Evolutionary conservation across 2,329 filamentous ascomycete genomes (phyloP).

Genomic region (Aspergillus vadensis): DNA sequence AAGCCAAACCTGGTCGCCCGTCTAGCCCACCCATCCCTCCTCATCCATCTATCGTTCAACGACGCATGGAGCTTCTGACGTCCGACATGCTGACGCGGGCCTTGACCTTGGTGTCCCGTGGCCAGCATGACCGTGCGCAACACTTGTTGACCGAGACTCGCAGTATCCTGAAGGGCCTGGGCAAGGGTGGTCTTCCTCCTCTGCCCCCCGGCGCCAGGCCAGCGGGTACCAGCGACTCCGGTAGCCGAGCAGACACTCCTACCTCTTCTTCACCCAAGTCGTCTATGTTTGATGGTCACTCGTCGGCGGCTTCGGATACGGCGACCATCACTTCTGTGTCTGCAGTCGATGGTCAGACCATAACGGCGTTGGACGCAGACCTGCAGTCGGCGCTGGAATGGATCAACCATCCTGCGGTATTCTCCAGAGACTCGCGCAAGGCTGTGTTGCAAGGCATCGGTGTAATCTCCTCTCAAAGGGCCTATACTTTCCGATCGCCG

Average conservation of each 20-base stretch:
- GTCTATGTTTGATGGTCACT: slow-evolving; percentile 38
- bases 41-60: slow-evolving; percentile 90
- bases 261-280: slow-evolving; percentile 43
- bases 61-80: slow-evolving; percentile 94
- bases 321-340: slow-evolving; percentile 57
- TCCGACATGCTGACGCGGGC: slow-evolving; percentile 97
- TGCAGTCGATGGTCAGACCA: slow-evolving; percentile 81
- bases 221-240: slow-evolving; percentile 48
- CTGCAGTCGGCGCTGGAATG: slow-evolving; percentile 89
- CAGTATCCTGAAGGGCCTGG: slow-evolving; percentile 91
- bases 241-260: slow-evolving; percentile 42
- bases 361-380: slow-evolving; percentile 85
- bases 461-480: slow-evolving; percentile 91
- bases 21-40: slow-evolving; percentile 82
- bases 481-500: slow-evolving; percentile 88
- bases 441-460: slow-evolving; percentile 95
- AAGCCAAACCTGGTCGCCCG: slow-evolving; percentile 59
- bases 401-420: slow-evolving; percentile 96
- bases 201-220: slow-evolving; percentile 62
- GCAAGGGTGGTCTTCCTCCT: slow-evolving; percentile 90
- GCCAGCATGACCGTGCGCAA: slow-evolving; percentile 90
- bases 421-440: slow-evolving; percentile 90
- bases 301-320: slow-evolving; percentile 42
- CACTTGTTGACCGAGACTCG: slow-evolving; percentile 91
- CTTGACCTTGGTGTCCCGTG: slow-evolving; percentile 83